Evolutionary conservation across 305 asterid genomes (phyloP), one percentile per base, ranked within the genome.

Genomic region (Petunia hybrid): DNA sequence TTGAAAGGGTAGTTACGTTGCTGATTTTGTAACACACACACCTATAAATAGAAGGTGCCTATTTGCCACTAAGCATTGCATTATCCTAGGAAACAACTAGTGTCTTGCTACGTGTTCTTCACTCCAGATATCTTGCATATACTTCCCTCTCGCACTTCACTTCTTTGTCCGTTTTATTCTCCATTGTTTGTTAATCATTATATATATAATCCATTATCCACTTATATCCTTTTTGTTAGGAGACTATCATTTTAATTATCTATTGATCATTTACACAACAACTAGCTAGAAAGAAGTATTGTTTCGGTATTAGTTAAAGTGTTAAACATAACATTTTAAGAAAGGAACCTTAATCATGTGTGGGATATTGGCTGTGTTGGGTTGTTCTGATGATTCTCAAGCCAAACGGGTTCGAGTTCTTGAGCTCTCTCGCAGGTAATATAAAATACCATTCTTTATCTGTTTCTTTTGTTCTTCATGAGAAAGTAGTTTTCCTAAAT

Each of bases 331-430:
- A 22, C 31, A 22, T 22, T 22, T 22, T 22, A 22, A 22, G 31
- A 22, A 22, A 22, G 31, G 31, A 22, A 22, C 31, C 31, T 22
- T 22, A 22, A 22, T 22, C 80, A 95, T 95, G 99, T 93, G 99
- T 86, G 99, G 99, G 81, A 95, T 95, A 68, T 83, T 95, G 22
- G 99, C 99, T 16, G 97, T 95, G 81, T 80, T 95, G 88, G 98
- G 99, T 9, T 95, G 99, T 80, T 86, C 97, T 4, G 97, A 91
- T 81, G 97, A 91, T 56, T 92, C 94, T 82, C 99, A 91, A 87
- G 93, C 97, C 65, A 95, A 95, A 83, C 88, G 99, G 85, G 90
- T 93, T 80, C 99, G 98, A 73, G 99, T 95, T n/a, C 99, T 95
- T 84, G 99, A 95, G 94, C 99, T 95, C 80, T 95, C 99, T 48